Base-by-base conservation (phyloP, 225 moss, liverwort and hornwort species). In the Neckera pumila region DNA sequence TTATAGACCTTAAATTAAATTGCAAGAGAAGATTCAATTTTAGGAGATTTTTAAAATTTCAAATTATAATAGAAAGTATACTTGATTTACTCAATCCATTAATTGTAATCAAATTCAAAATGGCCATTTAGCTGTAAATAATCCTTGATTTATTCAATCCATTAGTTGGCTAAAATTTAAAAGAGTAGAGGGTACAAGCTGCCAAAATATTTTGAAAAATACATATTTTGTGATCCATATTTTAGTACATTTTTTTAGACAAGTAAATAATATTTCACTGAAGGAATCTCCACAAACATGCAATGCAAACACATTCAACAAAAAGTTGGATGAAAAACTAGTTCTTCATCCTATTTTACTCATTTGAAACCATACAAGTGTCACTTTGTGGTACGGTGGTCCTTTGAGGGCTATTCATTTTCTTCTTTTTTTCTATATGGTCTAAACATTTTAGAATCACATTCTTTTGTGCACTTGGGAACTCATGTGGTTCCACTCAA, bases 351-450 rank as follows among this genome's bases (percentile, higher is more conserved):
- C 3, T 45, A 47, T 31, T 47, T 47, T 47, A 18, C 0, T 74
- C 31, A 31, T 19, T 30, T 47, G 3, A 73, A 45, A 28, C 28
- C 73, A 74, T 74, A 7, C 2, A 11, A 30, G 11, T 5, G 7
- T 2, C 0, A 0, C 18, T 72, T 72, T 43, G 4, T 73, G 10
- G 10, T 6, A 45, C 0, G 0, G 0, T 73, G 17, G 45, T 43
- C 11, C 10, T 73, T 17, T 28, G 2, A 72, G 2, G 43, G 17
- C 43, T 28, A 72, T 8, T 72, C 10, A 45, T 45, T 3, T 43
- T 73, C 3, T 17, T 73, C 6, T 72, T 43, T 43, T 45, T 43
- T 73, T 45, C 10, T 16, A 3, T 16, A 8, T 23, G 10, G 0
- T 43, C 3, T 72, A 17, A 28, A 45, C 17, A 28, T 73, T 43